phyloP scores from a whole-genome alignment of 2,329 filamentous ascomycete species.

The Trichoderma koningii region DNA sequence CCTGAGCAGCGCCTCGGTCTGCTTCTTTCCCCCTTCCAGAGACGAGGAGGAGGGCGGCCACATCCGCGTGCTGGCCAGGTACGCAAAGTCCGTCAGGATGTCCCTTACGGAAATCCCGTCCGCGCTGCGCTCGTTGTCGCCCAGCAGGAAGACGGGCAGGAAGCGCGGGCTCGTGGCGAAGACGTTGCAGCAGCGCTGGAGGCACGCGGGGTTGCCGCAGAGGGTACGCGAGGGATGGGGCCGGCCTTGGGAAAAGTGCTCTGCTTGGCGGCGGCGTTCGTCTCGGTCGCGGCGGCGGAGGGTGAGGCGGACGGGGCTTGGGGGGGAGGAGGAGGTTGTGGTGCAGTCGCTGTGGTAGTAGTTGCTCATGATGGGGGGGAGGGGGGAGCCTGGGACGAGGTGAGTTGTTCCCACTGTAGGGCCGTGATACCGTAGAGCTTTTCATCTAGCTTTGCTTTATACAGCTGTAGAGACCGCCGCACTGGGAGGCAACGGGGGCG shows the following conservation, averaged over 20 bases:
- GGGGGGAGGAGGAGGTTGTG: neutral
- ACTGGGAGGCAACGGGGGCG: neutral
- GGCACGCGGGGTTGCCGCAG: slow-evolving; percentile 31
- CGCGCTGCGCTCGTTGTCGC: slow-evolving; percentile 21
- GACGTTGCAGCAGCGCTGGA: slow-evolving; percentile 26
- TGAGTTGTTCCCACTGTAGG: too few relatives aligned
- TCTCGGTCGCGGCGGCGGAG: slow-evolving; percentile 30
- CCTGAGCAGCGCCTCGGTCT: slow-evolving; percentile 27
- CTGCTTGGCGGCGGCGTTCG: slow-evolving; percentile 7
- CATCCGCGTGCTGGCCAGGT: slow-evolving; percentile 26
- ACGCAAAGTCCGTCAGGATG: slow-evolving; percentile 32
- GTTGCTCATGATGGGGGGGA: neutral
- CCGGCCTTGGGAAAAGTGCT: slow-evolving; percentile 32
- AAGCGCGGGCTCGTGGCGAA: neutral
- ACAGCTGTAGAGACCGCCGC: slow-evolving; percentile 2
- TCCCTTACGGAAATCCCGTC: slow-evolving; percentile 24
- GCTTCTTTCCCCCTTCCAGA: neutral
- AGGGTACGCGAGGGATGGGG: slow-evolving; percentile 28
- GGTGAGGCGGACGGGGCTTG: slow-evolving; percentile 6
- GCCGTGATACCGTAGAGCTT: neutral
- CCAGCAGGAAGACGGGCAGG: slow-evolving; percentile 6
- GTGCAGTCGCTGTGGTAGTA: neutral
- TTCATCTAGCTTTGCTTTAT: slow-evolving; percentile 9
- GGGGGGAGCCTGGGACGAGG: too few relatives aligned
- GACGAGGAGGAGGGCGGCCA: slow-evolving; percentile 3